phyloP scores from a whole-genome alignment of 352 stramenopile species.

The Globisporangium perplexum region DNA sequence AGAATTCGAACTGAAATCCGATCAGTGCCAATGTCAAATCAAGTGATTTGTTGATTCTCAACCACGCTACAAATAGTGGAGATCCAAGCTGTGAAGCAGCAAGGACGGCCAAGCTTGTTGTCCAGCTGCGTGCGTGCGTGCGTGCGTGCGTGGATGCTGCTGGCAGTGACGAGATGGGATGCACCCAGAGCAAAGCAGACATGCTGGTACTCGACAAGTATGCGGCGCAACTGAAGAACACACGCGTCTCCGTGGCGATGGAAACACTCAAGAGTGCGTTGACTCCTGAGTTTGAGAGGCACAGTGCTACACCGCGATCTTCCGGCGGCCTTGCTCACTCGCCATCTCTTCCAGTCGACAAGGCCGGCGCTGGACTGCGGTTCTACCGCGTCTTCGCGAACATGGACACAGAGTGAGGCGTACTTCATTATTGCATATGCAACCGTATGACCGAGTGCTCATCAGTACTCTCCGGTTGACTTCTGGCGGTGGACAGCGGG shows the following conservation, averaged over 20 bases:
- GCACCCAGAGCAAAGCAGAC: constrained; percentile 32
- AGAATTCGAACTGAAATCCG: too few relatives aligned
- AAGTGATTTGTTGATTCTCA: too few relatives aligned
- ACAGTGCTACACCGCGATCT: too few relatives aligned
- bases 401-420: constrained; percentile 54
- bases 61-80: too few relatives aligned
- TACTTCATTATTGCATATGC: too few relatives aligned
- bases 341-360: constrained; percentile 24
- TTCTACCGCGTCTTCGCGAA: constrained; percentile 41
- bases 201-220: constrained; percentile 26
- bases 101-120: neutral
- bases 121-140: too few relatives aligned
- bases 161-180: constrained; percentile 21
- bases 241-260: constrained; percentile 25
- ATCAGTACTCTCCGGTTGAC: too few relatives aligned
- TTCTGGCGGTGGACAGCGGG: constrained; percentile 11
- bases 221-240: constrained; percentile 30
- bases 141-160: too few relatives aligned
- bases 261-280: constrained; percentile 26
- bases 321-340: neutral
- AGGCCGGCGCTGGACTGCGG: constrained; percentile 22
- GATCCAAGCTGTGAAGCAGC: too few relatives aligned
- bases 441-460: too few relatives aligned
- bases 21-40: too few relatives aligned
- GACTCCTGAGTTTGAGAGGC: neutral